A percentile compares a stretch with the other conserved stretches of the same genome.
phyloP scores from a whole-genome alignment of 202 grass and related monocot species.

The Zizania palustris region DNA sequence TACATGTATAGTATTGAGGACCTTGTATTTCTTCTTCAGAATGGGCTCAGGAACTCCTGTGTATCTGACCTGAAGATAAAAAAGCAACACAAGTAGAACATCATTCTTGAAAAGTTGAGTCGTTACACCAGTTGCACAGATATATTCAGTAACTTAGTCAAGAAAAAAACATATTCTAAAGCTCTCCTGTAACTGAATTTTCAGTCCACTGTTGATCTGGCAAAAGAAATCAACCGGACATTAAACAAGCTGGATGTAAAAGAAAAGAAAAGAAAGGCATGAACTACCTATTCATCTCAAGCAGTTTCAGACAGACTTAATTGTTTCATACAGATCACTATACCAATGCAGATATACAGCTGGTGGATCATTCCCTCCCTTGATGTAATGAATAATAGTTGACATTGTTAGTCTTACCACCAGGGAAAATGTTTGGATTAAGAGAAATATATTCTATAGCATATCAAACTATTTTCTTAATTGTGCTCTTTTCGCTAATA shows the following conservation, averaged over 20 bases:
- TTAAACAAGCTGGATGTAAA: constrained; percentile 14
- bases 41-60: neutral
- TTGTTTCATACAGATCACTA: neutral
- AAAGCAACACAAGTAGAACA: neutral
- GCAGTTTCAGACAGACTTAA: neutral
- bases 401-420: constrained; percentile 21
- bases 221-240: neutral
- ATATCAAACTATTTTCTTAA: neutral
- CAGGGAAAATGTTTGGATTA: neutral
- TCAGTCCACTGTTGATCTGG: neutral
- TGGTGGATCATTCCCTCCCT: neutral
- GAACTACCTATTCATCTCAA: neutral
- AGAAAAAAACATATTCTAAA: neutral
- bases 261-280: neutral
- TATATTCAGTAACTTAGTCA: constrained; percentile 14
- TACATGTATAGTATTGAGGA: neutral
- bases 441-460: constrained; percentile 11
- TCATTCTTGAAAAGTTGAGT: neutral
- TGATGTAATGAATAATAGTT: constrained; percentile 34
- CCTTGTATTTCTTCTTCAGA: neutral
- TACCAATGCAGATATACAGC: neutral
- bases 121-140: neutral
- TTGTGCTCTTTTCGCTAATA: too few species aligned
- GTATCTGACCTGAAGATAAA: neutral
- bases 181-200: constrained; percentile 4